Evolutionary conservation across 768 basidiomycete species (phyloP).

Genomic region (Clavaria fumosa): DNA sequence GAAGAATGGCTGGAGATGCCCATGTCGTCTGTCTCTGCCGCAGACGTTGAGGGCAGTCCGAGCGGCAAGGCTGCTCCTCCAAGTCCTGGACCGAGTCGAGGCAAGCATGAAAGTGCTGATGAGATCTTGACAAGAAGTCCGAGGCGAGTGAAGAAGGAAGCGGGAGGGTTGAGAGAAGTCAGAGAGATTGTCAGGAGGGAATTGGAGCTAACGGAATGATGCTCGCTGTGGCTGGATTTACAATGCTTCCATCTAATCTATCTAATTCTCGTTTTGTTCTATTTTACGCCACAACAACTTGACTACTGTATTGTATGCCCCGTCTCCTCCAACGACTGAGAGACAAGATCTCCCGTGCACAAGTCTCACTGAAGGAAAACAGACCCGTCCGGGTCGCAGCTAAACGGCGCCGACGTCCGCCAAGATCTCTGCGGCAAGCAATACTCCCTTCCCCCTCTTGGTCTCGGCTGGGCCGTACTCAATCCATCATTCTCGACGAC

Average conservation of each 20-base stretch:
- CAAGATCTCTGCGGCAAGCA: slow-evolving; percentile 23
- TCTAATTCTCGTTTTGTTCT: too few relatives aligned
- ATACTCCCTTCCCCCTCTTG: slow-evolving; percentile 26
- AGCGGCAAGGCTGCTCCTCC: slow-evolving; percentile 27
- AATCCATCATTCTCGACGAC: slow-evolving; percentile 47
- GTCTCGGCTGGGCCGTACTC: slow-evolving; percentile 27
- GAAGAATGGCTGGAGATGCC: slow-evolving; percentile 51
- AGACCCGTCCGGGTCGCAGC: not conserved
- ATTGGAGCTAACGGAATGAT: slow-evolving; percentile 46
- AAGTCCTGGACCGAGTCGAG: slow-evolving; percentile 33
- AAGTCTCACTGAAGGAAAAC: not conserved
- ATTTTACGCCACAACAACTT: not conserved
- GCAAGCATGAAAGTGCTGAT: slow-evolving; percentile 42
- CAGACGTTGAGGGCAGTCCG: slow-evolving; percentile 21
- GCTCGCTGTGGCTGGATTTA: not conserved
- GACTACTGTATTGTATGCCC: slow-evolving; percentile 32
- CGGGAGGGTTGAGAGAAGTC: slow-evolving; percentile 62
- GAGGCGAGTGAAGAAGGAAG: slow-evolving; percentile 50
- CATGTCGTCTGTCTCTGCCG: slow-evolving; percentile 20
- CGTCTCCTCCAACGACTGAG: slow-evolving; percentile 57
- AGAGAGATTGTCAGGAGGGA: slow-evolving; percentile 70
- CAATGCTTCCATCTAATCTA: not conserved
- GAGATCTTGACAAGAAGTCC: slow-evolving; percentile 59
- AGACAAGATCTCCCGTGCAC: slow-evolving; percentile 20
- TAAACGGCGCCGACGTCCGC: slow-evolving; percentile 7